A percentile compares a stretch with the other conserved stretches of the same genome.
Evolutionary conservation across 805 yeast species (phyloP).

Genomic region (Saccharomyces jurei): DNA sequence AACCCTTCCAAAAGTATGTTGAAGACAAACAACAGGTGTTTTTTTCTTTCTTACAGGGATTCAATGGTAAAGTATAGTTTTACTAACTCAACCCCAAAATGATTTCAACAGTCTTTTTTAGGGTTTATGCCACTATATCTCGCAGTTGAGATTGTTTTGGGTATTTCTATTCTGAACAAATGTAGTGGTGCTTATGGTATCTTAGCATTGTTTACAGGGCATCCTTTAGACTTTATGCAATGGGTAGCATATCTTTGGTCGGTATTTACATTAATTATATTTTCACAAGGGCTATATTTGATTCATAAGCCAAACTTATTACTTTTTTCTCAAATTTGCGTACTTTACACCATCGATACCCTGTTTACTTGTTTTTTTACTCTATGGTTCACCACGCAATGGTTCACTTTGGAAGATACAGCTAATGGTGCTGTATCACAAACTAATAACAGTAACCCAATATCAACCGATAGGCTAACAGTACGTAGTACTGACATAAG

Average conservation of each 20-base stretch:
- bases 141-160: slow-evolving; percentile 78
- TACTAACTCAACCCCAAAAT: background rate
- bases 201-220: slow-evolving; percentile 80
- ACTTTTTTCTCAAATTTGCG: slow-evolving; percentile 52
- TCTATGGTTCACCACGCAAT: slow-evolving; percentile 59
- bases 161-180: slow-evolving; percentile 73
- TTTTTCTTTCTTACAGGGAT: background rate
- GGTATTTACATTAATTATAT: slow-evolving; percentile 53
- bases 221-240: slow-evolving; percentile 73
- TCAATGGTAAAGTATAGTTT: background rate
- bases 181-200: slow-evolving; percentile 86
- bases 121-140: slow-evolving; percentile 68
- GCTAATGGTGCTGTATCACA: background rate
- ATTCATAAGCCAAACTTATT: slow-evolving; percentile 50
- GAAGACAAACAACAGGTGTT: background rate
- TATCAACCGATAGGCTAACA: background rate
- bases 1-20: background rate
- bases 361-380: slow-evolving; percentile 60
- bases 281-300: slow-evolving; percentile 47
- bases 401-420: slow-evolving; percentile 53
- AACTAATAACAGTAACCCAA: background rate
- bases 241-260: slow-evolving; percentile 72
- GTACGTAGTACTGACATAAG: slow-evolving; percentile 19
- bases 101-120: slow-evolving; percentile 46
- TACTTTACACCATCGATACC: slow-evolving; percentile 62